Evolutionary conservation across 2,329 filamentous ascomycete genomes (phyloP).

Genomic region (Trichoderma koningii): DNA sequence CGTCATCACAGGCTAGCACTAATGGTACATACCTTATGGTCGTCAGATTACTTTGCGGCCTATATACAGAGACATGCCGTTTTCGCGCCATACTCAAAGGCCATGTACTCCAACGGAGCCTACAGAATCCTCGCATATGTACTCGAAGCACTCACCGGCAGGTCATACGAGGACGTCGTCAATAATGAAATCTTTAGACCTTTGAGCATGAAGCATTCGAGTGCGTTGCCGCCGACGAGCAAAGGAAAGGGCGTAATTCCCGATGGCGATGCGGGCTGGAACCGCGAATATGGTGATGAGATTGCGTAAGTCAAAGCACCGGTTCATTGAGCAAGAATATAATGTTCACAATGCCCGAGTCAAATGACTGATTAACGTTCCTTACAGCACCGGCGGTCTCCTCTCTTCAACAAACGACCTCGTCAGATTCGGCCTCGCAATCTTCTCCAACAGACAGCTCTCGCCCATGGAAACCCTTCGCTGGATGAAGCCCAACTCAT

Average conservation of each 20-base stretch:
- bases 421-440: slow-evolving; percentile 14
- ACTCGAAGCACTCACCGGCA: slow-evolving; percentile 32
- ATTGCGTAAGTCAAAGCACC: slow-evolving; percentile 24
- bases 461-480: slow-evolving; percentile 16
- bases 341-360: background rate
- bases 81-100: slow-evolving; percentile 28
- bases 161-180: slow-evolving; percentile 27
- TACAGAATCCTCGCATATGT: slow-evolving; percentile 32
- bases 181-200: slow-evolving; percentile 20
- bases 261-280: slow-evolving; percentile 24
- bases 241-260: slow-evolving; percentile 26
- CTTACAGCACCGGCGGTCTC: slow-evolving; percentile 21
- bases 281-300: slow-evolving; percentile 25
- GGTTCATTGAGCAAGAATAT: background rate
- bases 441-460: slow-evolving; percentile 18
- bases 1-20: background rate
- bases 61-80: slow-evolving; percentile 29
- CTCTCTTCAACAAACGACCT: slow-evolving; percentile 25
- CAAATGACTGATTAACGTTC: background rate
- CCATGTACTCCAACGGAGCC: slow-evolving; percentile 34
- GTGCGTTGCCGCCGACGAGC: slow-evolving; percentile 1
- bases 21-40: background rate
- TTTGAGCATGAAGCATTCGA: slow-evolving; percentile 24
- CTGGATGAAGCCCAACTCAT: slow-evolving; percentile 30
- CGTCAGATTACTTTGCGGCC: slow-evolving; percentile 29